Evolutionary conservation across 306 rosid genomes (phyloP), one percentile per base, ranked within the genome.

Genomic region (Lathyrus aphaca): DNA sequence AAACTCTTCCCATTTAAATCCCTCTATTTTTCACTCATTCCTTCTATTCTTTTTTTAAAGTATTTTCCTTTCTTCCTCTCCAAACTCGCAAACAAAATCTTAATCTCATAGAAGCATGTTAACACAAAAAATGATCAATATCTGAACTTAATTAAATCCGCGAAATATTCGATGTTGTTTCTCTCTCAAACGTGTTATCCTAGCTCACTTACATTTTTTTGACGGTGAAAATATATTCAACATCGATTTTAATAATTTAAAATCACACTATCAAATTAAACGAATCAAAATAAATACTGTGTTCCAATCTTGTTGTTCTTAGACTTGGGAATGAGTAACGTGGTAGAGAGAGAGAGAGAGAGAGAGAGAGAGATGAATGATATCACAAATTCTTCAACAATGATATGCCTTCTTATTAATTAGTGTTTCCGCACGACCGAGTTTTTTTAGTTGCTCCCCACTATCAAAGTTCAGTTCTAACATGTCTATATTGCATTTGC

Each of bases 381-480:
- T 19, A 39, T 64, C 23, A 64, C 38, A 49, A 3, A 21, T 53
- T 38, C 44, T 48, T 10, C 29, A 48, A 15, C 42, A 48, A 35
- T 50, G 11, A 14, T 61, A 30, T 58, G 7, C 23, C 38, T 3
- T 13, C 50, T 39, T 18, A 38, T 3, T 39, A 48, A 48, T 21
- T 4, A 21, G 60, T 46, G 72, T 18, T 50, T 29, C 13, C 58
- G 46, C 43, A 10, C 8, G 43, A 62, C 57, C 57, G 3, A 16
- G 43, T 64, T 73, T 16, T 17, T 18, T 16, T 43, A 65, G 72
- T 74, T n/a, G 78, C 49, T 65, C n/a, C 78, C 66, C 78, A 43
- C 59, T 65, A 53, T 18, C 64, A 0, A 14, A n/a, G 12, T 40
- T 13, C 18, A 19, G 4, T 63, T n/a, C 39, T 35, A 35, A 35